phyloP scores from a whole-genome alignment of 140 eudicot genomes.

The Oenanthe javanica region DNA sequence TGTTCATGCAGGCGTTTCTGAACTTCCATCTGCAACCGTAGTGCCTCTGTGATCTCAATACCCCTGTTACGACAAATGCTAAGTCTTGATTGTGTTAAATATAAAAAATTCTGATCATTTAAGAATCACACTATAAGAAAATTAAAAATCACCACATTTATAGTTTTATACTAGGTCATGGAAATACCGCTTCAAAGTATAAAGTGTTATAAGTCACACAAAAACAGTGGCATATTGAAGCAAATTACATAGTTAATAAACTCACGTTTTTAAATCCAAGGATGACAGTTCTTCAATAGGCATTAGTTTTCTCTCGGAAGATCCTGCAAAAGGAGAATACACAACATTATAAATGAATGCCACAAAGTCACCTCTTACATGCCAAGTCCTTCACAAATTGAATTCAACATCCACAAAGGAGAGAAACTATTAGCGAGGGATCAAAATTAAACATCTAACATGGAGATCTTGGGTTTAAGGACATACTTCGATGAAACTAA shows the following conservation, averaged over 20 bases:
- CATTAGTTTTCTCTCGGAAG: conserved; percentile 55
- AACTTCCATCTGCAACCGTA: conserved; percentile 92
- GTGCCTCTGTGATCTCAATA: conserved; percentile 88
- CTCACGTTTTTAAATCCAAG: conserved; percentile 89
- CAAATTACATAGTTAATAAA: background rate
- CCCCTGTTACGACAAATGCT: conserved; percentile 46
- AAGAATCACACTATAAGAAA: background rate
- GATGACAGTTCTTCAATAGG: conserved; percentile 62
- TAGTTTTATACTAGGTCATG: background rate
- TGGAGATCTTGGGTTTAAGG: background rate
- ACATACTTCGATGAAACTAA: background rate
- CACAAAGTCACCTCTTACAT: background rate
- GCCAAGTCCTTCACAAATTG: background rate
- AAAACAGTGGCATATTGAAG: background rate
- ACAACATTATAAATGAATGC: background rate
- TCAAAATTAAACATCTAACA: background rate
- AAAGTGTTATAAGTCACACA: background rate
- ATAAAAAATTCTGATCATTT: background rate
- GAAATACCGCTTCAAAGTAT: background rate
- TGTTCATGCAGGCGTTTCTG: conserved; percentile 93
- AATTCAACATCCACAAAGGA: background rate
- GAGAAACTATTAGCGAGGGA: background rate
- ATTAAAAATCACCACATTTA: background rate
- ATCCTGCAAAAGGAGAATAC: conserved; percentile 39
- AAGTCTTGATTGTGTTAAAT: background rate